Percentiles rank a stretch among this genome's conserved stretches.
Conservation (phyloP, 495 filamentous ascomycete genomes). For the Xylaria telfairii region DNA sequence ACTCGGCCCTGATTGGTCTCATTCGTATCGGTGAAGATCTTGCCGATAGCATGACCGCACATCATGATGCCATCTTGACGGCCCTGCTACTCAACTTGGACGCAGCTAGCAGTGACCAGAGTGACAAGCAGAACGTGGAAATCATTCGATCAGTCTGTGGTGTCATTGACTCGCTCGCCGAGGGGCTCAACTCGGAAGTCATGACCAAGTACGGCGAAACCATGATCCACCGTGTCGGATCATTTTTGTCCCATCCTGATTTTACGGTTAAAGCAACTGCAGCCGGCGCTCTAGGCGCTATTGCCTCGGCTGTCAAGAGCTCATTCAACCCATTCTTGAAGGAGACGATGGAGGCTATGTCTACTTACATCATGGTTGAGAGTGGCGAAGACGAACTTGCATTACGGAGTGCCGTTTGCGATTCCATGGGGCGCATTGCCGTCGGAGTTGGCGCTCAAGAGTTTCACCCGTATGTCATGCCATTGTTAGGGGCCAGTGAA, state of each 20-base stretch:
- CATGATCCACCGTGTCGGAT: slow-evolving; percentile 81
- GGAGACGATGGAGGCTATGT: slow-evolving; percentile 82
- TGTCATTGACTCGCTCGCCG: slow-evolving; percentile 88
- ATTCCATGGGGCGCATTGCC: slow-evolving; percentile 91
- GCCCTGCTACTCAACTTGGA: slow-evolving; percentile 87
- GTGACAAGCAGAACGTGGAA: slow-evolving; percentile 72
- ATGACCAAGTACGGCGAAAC: slow-evolving; percentile 80
- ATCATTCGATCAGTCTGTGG: slow-evolving; percentile 89
- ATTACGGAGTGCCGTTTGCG: slow-evolving; percentile 84
- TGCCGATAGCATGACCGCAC: slow-evolving; percentile 81
- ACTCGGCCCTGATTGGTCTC: slow-evolving; percentile 83
- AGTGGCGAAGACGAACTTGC: slow-evolving; percentile 88
- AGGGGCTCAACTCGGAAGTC: slow-evolving; percentile 84
- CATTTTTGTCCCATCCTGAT: slow-evolving; percentile 80
- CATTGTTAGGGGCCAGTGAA: slow-evolving; percentile 87
- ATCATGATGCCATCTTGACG: slow-evolving; percentile 83
- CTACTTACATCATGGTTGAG: slow-evolving; percentile 83
- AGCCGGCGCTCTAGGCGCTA: slow-evolving; percentile 86
- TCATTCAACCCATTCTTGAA: slow-evolving; percentile 91
- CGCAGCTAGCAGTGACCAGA: slow-evolving; percentile 62
- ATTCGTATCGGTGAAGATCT: slow-evolving; percentile 91
- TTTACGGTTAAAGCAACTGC: slow-evolving; percentile 89
- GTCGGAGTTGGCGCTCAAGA: slow-evolving; percentile 82
- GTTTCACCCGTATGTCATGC: slow-evolving; percentile 88
- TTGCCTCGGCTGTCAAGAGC: slow-evolving; percentile 80